Base-by-base conservation (phyloP, 1,284 basidiomycete species). In the Afroboletus lepidellus region DNA sequence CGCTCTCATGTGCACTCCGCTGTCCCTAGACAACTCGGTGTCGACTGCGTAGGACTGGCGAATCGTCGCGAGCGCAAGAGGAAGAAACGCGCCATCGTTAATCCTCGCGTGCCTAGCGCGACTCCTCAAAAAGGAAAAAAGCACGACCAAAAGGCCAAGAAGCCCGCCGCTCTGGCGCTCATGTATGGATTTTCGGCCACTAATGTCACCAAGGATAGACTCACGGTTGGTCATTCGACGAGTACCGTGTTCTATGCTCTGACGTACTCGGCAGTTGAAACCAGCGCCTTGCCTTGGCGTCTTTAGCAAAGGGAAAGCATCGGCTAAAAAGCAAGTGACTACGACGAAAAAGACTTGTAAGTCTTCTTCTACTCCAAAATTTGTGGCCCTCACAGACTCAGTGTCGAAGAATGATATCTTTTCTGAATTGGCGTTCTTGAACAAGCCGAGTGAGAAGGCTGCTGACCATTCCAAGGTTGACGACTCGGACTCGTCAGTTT, bases 171-270 rank as follows among this genome's bases (percentile, higher is more conserved):
- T 3, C 72, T 90, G 44, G 84, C 87, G 0, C 73, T 91, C 16
- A 81, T 91, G 80, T 84, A 89, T 53, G 86, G 85, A 1, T 87
- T 91, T 61, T 74, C 77, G 8, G 81, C 88, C 1, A 79, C 78
- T 3, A 90, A 88, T 56, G 77, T 91, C 13, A 83, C 65, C 1
- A 82, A 78, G 58, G 76, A 78, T 53, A 79, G 87, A 46, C 68
- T 91, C n/a, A 91, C 88, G 54, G 88, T 89, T 55, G 43, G 74
- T 65, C 20, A 23, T 42, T 20, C 48, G 13, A 46, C 5, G 25
- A 15, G 36, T 41, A 7, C 44, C 16, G 36, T 1, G 11, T 36
- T 27, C 7, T 20, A 5, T 25, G 44, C 13, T 36, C 54, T 66
- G 39, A 65, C 44, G 8, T 25, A 3, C 12, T 43, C 25, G 20